Conservation (phyloP, 2,329 filamentous ascomycete species). For the Pseudogymnoascus verrucosus region DNA sequence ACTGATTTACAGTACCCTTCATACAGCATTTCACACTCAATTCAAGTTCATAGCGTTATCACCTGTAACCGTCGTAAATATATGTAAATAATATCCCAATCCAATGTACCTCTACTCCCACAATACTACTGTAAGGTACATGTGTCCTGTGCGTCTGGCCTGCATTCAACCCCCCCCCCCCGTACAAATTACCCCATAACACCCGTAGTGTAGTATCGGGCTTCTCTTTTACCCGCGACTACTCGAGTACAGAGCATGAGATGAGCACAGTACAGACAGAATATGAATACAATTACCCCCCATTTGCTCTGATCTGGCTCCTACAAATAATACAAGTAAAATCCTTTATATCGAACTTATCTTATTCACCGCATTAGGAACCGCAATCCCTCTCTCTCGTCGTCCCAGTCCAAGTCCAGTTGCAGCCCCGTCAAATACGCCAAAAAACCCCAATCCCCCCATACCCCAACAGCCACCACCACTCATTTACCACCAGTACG, state of each 20-base stretch:
- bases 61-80: not conserved
- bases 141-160: not conserved
- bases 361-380: not conserved
- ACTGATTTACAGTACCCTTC: not conserved
- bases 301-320: not conserved
- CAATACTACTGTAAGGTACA: not conserved
- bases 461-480: not conserved
- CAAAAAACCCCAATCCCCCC: not conserved
- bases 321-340: not conserved
- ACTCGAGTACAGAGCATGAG: not conserved
- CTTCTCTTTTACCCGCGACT: not conserved
- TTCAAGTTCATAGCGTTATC: not conserved
- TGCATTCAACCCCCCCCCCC: not conserved
- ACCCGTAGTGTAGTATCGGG: not conserved
- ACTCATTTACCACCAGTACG: not conserved
- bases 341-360: not conserved
- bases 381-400: not conserved
- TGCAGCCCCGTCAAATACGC: not conserved
- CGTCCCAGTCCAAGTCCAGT: not conserved
- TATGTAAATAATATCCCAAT: not conserved
- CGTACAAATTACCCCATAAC: not conserved
- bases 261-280: not conserved
- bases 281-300: not conserved
- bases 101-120: not conserved
- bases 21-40: not conserved